Evolutionary conservation across 2,329 filamentous ascomycete genomes (phyloP), one percentile per base, ranked within the genome.

Genomic region (Sporothrix phasma): DNA sequence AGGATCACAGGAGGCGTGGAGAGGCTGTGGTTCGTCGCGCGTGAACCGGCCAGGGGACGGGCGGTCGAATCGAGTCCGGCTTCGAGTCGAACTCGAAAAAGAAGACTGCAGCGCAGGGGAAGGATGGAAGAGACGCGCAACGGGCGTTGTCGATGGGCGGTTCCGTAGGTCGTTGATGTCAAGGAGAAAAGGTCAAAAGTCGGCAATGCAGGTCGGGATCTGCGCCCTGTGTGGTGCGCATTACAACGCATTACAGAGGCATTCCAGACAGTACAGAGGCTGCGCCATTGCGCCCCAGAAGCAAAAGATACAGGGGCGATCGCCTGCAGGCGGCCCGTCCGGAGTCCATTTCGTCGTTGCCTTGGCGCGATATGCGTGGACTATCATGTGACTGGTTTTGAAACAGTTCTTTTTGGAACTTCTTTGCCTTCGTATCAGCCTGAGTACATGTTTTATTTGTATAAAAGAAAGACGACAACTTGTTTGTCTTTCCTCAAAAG

Each of bases 231-330:
- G n/a, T 54, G 51, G 31, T 31, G 26, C 17, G n/a, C 31, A 56
- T 56, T 24, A 56, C n/a, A n/a, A n/a, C n/a, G n/a, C n/a, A n/a
- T n/a, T n/a, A n/a, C n/a, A n/a, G n/a, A n/a, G n/a, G n/a, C n/a
- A n/a, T n/a, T n/a, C n/a, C n/a, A n/a, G n/a, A n/a, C n/a, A n/a
- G n/a, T n/a, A n/a, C 51, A 39, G n/a, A 39, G 51, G 51, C 29
- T 13, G 31, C 51, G 31, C n/a, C 19, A 31, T 56, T 39, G 24
- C 31, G 37, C 31, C n/a, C 51, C 31, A n/a, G 51, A n/a, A n/a
- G n/a, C n/a, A n/a, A n/a, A n/a, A 56, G 51, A 56, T 31, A 56
- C 51, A 56, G 51, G 51, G 31, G 31, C 34, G 29, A 53, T 54
- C 19, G n/a, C 19, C 31, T 13, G 7, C 19, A 10, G 8, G 19